Evolutionary conservation across 768 basidiomycete genomes (phyloP), one percentile per base, ranked within the genome.

Genomic region (Suillus tomentosus): DNA sequence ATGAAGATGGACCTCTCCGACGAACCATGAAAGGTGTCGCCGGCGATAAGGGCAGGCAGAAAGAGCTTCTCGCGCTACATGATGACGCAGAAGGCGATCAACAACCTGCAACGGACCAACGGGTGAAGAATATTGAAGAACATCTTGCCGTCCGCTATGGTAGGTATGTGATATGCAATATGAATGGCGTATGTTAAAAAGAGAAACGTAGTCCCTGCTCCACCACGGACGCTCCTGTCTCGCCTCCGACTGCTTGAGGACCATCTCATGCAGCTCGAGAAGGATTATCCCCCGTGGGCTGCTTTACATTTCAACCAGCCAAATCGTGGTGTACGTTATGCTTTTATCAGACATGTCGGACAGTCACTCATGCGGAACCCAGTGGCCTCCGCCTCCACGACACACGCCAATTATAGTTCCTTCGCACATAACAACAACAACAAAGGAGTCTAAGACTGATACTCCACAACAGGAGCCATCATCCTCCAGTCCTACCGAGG

Each of bases 221-320:
- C 85, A 3, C 92, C 92, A 0, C 83, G 81, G 8, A 87, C 83
- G 5, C 76, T 94, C 24, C 78, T 89, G 27, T 79, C 84, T 36
- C 85, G 92, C 1, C 76, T 94, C 19, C 85, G 85, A 66, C 87
- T 85, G 66, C 74, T 94, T 1, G 92, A 94, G 73, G 89, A 92
- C 43, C 91, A 93, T 69, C 82, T 94, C 64, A 81, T 90, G 43
- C 82, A 82, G 58, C 79, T 94, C 2, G 92, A 94, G 73, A 90
- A 85, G 69, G 91, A 92, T 60, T 93, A 91, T 69, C 92, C 92
- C 3, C 90, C 92, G 6, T 94, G 92, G 92, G 90, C 92, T 0
- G 91, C 92, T 9, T 77, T 94, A n/a, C 92, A 94, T 71, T 94
- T 94, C 73, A 92, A 90, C 62, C 92, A 94, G 71, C 92, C 92